Conservation (phyloP, 2,329 filamentous ascomycete species). For the Neopestalotiopsis sp. region DNA sequence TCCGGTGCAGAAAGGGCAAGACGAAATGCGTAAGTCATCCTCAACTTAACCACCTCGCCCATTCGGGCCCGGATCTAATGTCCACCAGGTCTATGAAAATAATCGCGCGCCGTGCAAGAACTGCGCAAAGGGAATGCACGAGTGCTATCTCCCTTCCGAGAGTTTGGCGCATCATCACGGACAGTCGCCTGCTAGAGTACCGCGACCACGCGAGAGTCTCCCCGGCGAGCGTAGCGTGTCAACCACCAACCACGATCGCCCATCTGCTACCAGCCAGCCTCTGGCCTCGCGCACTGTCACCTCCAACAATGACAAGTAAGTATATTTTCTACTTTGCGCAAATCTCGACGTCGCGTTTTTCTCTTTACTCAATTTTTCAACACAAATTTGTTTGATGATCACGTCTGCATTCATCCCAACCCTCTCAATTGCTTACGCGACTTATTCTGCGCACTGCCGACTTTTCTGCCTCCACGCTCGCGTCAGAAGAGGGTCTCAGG, state of each 20-base stretch:
- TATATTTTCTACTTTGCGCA: slow-evolving; percentile 28
- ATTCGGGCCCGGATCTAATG: slow-evolving; percentile 44
- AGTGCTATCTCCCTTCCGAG: slow-evolving; percentile 67
- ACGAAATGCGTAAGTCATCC: slow-evolving; percentile 53
- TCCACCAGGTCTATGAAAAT: slow-evolving; percentile 68
- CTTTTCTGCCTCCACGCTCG: slow-evolving; percentile 19
- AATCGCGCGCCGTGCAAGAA: slow-evolving; percentile 68
- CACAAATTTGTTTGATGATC: background rate
- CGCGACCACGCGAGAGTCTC: slow-evolving; percentile 59
- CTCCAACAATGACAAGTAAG: slow-evolving; percentile 61
- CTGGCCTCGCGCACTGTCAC: slow-evolving; percentile 52
- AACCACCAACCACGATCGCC: slow-evolving; percentile 47
- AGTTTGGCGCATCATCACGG: slow-evolving; percentile 65
- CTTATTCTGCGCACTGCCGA: slow-evolving; percentile 4
- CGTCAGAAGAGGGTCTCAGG: slow-evolving; percentile 18
- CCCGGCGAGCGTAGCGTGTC: slow-evolving; percentile 57
- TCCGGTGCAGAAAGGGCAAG: slow-evolving; percentile 69
- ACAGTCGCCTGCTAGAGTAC: slow-evolving; percentile 61
- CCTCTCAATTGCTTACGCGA: background rate
- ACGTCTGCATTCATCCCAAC: background rate
- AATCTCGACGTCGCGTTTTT: slow-evolving; percentile 7
- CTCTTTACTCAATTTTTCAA: background rate
- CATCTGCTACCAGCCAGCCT: slow-evolving; percentile 48
- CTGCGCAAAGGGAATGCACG: slow-evolving; percentile 68
- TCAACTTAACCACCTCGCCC: background rate